Conservation (phyloP, 2,329 filamentous ascomycete species). For the Pyrenophora teres region DNA sequence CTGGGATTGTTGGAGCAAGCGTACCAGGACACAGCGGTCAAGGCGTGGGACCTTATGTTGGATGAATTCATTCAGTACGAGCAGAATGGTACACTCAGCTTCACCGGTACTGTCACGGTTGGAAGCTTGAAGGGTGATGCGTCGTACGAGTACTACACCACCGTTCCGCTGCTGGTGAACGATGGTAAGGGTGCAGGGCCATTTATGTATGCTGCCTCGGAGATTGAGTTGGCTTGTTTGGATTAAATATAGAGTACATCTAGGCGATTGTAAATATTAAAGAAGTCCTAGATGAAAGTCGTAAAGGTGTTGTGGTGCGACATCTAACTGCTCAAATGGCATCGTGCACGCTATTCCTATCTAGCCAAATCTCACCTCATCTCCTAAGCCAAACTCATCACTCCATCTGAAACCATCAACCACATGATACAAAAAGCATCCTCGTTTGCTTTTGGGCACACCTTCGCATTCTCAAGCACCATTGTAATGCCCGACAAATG, state of each 20-base stretch:
- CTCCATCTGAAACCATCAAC: background rate
- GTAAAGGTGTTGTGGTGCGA: too few species aligned
- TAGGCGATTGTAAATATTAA: constrained; percentile 7
- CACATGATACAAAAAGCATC: background rate
- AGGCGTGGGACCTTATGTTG: constrained; percentile 53
- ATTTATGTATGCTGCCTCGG: constrained; percentile 47
- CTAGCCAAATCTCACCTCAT: background rate
- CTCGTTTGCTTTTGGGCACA: too few species aligned
- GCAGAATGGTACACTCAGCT: constrained; percentile 55
- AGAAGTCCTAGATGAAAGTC: background rate
- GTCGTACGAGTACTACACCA: constrained; percentile 54
- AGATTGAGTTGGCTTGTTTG: constrained; percentile 33
- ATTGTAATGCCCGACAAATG: background rate
- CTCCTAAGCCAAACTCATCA: background rate
- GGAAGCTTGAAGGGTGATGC: constrained; percentile 57
- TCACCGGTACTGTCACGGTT: constrained; percentile 59
- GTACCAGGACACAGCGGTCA: constrained; percentile 49
- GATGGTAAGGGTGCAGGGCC: constrained; percentile 51
- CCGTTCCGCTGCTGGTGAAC: constrained; percentile 41
- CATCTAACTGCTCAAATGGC: background rate
- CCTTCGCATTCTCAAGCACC: background rate
- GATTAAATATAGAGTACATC: background rate
- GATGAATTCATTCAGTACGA: constrained; percentile 54
- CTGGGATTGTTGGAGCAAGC: constrained; percentile 39
- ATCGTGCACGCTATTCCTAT: background rate